Evolutionary conservation across 306 rosid genomes (phyloP).

Genomic region (Lathyrus oleraceus): DNA sequence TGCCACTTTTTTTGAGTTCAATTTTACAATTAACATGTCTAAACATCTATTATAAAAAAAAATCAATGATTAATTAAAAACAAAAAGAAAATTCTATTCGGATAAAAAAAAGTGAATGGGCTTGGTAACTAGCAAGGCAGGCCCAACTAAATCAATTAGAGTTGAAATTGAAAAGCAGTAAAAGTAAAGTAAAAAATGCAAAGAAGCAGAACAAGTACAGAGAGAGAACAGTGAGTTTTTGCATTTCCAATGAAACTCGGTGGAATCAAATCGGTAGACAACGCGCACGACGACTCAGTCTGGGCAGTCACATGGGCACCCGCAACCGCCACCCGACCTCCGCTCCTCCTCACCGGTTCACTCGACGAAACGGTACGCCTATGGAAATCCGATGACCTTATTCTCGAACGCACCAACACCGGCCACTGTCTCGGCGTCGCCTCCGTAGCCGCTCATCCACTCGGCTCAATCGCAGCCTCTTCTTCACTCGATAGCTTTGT

Average conservation of each 20-base stretch:
- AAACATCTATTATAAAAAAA: no score
- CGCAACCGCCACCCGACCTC: constrained; percentile 65
- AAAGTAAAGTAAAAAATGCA: neutral
- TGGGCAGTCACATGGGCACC: constrained; percentile 97
- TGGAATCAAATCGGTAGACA: constrained; percentile 78
- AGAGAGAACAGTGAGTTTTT: neutral
- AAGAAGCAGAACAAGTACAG: neutral
- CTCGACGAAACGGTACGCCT: constrained; percentile 92
- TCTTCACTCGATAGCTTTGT: constrained; percentile 96
- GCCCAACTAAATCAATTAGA: constrained; percentile 19
- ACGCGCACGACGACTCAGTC: constrained; percentile 90
- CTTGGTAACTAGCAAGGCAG: neutral
- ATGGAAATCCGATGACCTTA: constrained; percentile 85
- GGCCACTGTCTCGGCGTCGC: constrained; percentile 98
- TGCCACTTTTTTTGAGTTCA: no score
- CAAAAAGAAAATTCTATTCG: no score
- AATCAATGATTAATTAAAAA: no score
- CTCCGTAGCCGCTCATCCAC: constrained; percentile 91
- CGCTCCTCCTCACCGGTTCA: constrained; percentile 85
- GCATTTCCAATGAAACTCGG: constrained; percentile 69
- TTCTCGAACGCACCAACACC: constrained; percentile 69
- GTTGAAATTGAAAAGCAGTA: neutral
- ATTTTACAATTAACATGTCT: no score
- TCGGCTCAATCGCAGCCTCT: constrained; percentile 82
- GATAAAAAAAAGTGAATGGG: constrained; percentile 6